These are phyloP conservation scores for Phytophthora fragariae DNA, from an alignment of 352 stramenopile species.

Conservation along the genomic window DNA sequence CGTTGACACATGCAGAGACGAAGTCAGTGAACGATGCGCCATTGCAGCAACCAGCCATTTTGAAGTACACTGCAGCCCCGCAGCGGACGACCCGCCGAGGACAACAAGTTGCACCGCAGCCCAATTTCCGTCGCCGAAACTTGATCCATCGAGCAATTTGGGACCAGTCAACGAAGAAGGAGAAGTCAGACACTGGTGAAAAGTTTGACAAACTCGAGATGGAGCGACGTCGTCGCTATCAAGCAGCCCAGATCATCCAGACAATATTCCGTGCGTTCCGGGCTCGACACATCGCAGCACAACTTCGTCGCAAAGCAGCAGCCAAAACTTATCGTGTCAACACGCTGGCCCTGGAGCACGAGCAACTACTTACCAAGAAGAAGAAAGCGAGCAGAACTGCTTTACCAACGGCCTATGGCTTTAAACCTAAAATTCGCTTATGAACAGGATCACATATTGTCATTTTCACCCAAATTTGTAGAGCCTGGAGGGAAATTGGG, in stretches of 20 bases:
- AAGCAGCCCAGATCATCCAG: conserved; percentile 55
- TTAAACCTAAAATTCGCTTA: conserved; percentile 41
- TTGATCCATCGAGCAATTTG: conserved; percentile 34
- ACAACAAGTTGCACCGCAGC: conserved; percentile 16
- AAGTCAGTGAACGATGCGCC: not conserved
- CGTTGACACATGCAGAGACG: not conserved
- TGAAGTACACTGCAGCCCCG: conserved; percentile 14
- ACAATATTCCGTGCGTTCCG: conserved; percentile 51
- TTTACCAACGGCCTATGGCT: conserved; percentile 53
- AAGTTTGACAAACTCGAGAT: conserved; percentile 17
- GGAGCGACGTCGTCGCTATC: conserved; percentile 39
- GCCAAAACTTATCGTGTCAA: conserved; percentile 20
- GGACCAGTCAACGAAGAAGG: conserved; percentile 4
- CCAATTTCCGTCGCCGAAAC: conserved; percentile 33
- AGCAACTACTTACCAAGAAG: conserved; percentile 33
- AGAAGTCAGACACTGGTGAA: not conserved
- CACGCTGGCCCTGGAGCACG: conserved; percentile 17
- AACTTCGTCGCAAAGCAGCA: conserved; percentile 48
- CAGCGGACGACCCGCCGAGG: not conserved
- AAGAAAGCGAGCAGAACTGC: conserved; percentile 38
- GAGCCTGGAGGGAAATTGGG: too few species aligned
- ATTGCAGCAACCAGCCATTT: not conserved
- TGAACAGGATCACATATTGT: too few species aligned
- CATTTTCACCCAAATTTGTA: too few species aligned
- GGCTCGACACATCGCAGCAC: conserved; percentile 43